phyloP scores from a whole-genome alignment of 192 early-diverging fungal genomes.

The Mortierella antarctica region DNA sequence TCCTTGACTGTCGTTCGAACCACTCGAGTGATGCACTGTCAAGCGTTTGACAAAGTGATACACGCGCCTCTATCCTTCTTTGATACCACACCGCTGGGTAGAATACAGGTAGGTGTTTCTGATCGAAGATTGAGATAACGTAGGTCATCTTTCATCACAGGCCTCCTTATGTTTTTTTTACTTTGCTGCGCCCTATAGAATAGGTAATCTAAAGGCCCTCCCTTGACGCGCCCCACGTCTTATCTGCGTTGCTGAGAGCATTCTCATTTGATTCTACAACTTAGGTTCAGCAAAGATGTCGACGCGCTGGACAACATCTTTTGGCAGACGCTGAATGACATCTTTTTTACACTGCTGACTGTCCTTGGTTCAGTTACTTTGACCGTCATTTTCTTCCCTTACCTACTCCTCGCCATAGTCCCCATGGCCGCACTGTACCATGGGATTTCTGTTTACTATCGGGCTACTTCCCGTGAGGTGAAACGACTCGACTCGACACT shows the following conservation, averaged over 20 bases:
- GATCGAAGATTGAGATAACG: no score
- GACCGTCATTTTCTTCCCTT: conserved; percentile 60
- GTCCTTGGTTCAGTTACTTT: conserved; percentile 58
- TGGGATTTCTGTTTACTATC: conserved; percentile 73
- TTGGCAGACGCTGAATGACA: conserved; percentile 38
- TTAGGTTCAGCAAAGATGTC: conserved; percentile 68
- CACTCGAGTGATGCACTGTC: conserved; percentile 63
- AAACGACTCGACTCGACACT: conserved; percentile 85
- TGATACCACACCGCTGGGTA: conserved; percentile 84
- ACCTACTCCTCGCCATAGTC: conserved; percentile 70
- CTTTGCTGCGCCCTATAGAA: background rate
- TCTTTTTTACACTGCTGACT: conserved; percentile 27
- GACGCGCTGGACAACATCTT: conserved; percentile 72
- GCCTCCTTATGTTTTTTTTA: background rate
- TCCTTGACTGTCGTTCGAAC: conserved; percentile 58
- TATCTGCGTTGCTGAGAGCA: no score
- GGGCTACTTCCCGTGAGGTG: conserved; percentile 80
- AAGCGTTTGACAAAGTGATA: conserved; percentile 67
- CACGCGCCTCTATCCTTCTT: conserved; percentile 83
- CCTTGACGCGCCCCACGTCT: no score
- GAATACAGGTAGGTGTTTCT: conserved; percentile 55
- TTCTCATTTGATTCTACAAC: conserved; percentile 37
- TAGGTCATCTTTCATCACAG: background rate
- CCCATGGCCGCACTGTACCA: conserved; percentile 81
- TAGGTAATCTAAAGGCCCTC: no score